Evolutionary conservation across 345 rosid species (phyloP).

Genomic region (Hirschfeldia incana): DNA sequence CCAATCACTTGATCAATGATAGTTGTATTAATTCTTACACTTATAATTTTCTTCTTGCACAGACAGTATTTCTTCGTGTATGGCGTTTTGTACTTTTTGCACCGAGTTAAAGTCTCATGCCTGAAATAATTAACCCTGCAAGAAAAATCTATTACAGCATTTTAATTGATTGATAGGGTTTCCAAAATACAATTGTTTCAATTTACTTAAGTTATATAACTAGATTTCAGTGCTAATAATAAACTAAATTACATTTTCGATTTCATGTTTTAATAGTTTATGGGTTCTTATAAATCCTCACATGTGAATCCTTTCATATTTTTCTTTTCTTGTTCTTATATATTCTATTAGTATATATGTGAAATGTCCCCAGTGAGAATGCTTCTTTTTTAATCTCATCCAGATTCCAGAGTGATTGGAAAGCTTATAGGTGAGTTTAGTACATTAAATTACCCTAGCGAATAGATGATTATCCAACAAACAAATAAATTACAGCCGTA

Average conservation of each 20-base stretch:
- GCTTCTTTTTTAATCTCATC: too few species aligned
- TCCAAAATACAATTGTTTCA: not conserved
- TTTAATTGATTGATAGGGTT: not conserved
- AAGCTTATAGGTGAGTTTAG: too few species aligned
- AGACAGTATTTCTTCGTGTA: not conserved
- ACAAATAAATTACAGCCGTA: too few species aligned
- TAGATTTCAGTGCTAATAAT: not conserved
- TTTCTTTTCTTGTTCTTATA: too few species aligned
- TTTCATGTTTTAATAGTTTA: not conserved
- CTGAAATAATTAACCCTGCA: constrained; percentile 28
- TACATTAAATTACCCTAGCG: too few species aligned
- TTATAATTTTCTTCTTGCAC: too few species aligned
- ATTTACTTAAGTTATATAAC: not conserved
- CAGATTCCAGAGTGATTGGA: too few species aligned
- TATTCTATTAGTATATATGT: too few species aligned
- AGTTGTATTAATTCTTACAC: not conserved
- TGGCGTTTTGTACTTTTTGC: constrained; percentile 21
- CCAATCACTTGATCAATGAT: not conserved
- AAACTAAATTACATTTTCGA: not conserved
- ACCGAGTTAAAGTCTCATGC: constrained; percentile 28
- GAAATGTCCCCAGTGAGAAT: too few species aligned
- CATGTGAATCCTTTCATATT: too few species aligned
- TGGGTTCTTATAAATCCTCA: not conserved
- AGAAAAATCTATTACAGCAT: not conserved
- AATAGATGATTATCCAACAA: too few species aligned